Evolutionary conservation across 139 green algal species (phyloP), one percentile per base, ranked within the genome.

Genomic region (Volvox africanus): DNA sequence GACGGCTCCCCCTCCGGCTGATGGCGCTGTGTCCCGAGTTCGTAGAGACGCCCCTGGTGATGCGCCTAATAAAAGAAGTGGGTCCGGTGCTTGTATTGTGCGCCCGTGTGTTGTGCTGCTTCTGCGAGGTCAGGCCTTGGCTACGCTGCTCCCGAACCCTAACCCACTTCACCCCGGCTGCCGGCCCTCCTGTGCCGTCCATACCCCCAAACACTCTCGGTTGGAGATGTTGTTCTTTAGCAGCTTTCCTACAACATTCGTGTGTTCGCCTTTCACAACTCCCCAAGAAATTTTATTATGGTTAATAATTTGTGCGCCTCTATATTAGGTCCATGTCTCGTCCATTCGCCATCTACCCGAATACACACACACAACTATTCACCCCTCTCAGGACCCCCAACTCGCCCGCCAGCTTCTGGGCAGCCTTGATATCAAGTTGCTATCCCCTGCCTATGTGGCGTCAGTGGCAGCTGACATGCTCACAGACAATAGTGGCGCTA

Each of bases 1-100:
- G 71, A 0, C 21, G 12, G 28, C 30, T 16, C 17, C 91, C 92
- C 37, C 92, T 98, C 22, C 76, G 93, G 44, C 88, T 98, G 28
- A 84, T 92, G 30, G 91, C 94, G 0, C 77, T 98, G 44, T 98
- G 96, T 87, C 96, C 96, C 0, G 92, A 96, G 89, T 96, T 94
- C 73, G 94, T 97, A 0, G 94, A 97, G 93, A 98, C 96, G 12
- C 91, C 95, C 1, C 73, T 98, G 92, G 96, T 97, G 20, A 91
- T 83, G 2, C 55, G 35, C 19, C 76, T 93, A 67, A 68, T 93
- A 16, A 1, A 67, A 32, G 5, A 90, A 76, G 86, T 83, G 86
- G 50, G 86, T 73, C 21, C 65, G 44, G 9, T 55, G 44, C 44
- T 55, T 55, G 67, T 28, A 26, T 75, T 11, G 62, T n/a, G n/a